Conservation (phyloP, 805 yeast genomes). For the Starmerella tilneyi region DNA sequence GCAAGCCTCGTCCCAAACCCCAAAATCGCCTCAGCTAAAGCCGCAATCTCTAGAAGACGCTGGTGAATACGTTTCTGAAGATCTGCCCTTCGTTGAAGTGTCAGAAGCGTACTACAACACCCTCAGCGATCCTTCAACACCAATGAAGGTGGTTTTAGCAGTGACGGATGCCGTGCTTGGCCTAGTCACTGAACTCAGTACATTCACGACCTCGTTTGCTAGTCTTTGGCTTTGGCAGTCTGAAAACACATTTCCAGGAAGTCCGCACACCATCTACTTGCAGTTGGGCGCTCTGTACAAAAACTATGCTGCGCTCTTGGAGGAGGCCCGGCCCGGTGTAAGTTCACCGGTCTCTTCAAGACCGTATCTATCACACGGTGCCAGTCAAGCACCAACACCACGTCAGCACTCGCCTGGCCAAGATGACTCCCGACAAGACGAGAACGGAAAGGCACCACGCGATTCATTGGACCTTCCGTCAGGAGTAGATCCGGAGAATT, state of each 20-base stretch:
- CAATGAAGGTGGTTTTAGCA: slow-evolving; percentile 10
- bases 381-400: background rate
- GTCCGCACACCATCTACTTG: background rate
- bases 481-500: background rate
- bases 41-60: background rate
- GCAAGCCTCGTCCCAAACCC: background rate
- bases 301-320: background rate
- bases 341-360: background rate
- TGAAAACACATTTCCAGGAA: background rate
- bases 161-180: slow-evolving; percentile 11
- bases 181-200: slow-evolving; percentile 4
- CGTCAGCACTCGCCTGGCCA: slow-evolving; percentile 1
- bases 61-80: background rate
- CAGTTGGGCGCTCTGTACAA: background rate
- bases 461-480: background rate
- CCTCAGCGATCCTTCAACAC: slow-evolving; percentile 8
- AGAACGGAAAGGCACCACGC: background rate
- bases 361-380: slow-evolving; percentile 2
- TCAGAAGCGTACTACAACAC: slow-evolving; percentile 13
- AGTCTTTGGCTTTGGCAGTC: slow-evolving; percentile 8
- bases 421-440: background rate
- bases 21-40: background rate
- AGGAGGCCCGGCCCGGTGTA: background rate
- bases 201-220: slow-evolving; percentile 2
- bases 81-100: slow-evolving; percentile 13